Base-by-base conservation (phyloP, 805 yeast species). In the Yamadazyma phyllophila region DNA sequence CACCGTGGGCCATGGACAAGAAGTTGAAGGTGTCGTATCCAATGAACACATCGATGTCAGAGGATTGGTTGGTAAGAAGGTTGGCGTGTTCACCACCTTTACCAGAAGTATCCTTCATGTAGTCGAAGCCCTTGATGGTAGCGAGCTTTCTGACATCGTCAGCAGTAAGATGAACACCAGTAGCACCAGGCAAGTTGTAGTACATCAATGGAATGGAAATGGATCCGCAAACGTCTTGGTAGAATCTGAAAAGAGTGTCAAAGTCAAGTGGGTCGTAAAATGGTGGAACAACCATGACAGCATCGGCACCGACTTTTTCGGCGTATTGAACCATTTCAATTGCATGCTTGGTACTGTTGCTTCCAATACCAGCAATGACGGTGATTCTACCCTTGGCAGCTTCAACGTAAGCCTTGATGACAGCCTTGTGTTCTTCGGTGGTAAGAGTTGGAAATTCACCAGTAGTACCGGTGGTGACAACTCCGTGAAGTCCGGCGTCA, bases 391-490 rank as follows among this genome's bases (percentile, higher is more conserved):
- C 53, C 8, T 47, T 44, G 4, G 44, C 48, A 44, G 50, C 50
- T 26, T 47, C 53, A 15, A 50, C 43, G 24, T 50, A 50, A 27
- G 51, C 43, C 29, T 50, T 50, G 34, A 50, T 50, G 17, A 47
- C 51, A n/a, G 34, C 32, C 24, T 50, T 50, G 17, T 50, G 50
- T 37, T 50, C 53, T 34, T 50, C 53, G 9, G 44, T 39, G 10
- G 51, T 47, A 14, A 50, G 42, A 10, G 53, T 34, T 39, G 53
- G 51, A 26, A 50, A 50, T 43, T 50, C 53, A 26, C 53, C 53
- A 42, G 53, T 50, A 16, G 53, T 50, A 31, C 53, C 53, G 24
- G 53, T 50, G 12, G 51, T 47, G 4, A 50, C 53, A 16, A 50
- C 20, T 33, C 53, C 53, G 27, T 50, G 47, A 24, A 50, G 27